A percentile compares a stretch with the other conserved stretches of the same genome.
Evolutionary conservation across 768 basidiomycete genomes (phyloP).

Genomic region (Strobilomyces echinocephalus): DNA sequence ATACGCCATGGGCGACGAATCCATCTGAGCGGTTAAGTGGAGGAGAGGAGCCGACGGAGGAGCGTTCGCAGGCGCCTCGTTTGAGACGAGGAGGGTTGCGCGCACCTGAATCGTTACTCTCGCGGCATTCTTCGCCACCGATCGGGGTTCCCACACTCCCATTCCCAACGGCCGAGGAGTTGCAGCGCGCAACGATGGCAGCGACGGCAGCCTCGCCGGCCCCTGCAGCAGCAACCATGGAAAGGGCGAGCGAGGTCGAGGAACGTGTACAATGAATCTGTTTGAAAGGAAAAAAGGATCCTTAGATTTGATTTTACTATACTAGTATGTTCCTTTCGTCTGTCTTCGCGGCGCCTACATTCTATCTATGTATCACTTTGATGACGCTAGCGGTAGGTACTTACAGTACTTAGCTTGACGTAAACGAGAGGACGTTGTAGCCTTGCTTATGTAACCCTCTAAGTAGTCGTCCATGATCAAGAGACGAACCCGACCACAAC

Average conservation of each 20-base stretch:
- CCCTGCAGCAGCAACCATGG: not conserved
- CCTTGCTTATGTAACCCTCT: conserved; percentile 9
- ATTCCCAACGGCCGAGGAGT: conserved; percentile 20
- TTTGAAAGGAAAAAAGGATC: not conserved
- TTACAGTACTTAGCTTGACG: not conserved
- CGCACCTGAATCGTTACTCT: conserved; percentile 56
- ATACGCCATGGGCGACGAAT: conserved; percentile 17
- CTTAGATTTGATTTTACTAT: conserved; percentile 7
- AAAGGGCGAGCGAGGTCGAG: conserved; percentile 15
- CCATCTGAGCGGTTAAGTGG: conserved; percentile 16
- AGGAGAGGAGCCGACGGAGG: conserved; percentile 32
- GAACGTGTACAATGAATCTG: conserved; percentile 14
- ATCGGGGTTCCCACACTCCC: conserved; percentile 21
- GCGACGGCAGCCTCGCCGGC: not conserved
- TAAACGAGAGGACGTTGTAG: not conserved
- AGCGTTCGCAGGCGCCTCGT: conserved; percentile 42
- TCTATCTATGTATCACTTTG: not conserved
- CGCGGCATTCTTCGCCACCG: conserved; percentile 41
- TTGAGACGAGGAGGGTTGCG: conserved; percentile 65
- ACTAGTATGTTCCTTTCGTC: not conserved
- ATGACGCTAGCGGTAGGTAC: not conserved
- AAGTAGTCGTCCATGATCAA: conserved; percentile 50
- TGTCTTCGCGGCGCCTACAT: not conserved
- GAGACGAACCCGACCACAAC: conserved; percentile 66
- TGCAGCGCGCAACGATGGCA: conserved; percentile 16